Conservation (phyloP, 108 stramenopile species). For the Epithemia pelagica region DNA sequence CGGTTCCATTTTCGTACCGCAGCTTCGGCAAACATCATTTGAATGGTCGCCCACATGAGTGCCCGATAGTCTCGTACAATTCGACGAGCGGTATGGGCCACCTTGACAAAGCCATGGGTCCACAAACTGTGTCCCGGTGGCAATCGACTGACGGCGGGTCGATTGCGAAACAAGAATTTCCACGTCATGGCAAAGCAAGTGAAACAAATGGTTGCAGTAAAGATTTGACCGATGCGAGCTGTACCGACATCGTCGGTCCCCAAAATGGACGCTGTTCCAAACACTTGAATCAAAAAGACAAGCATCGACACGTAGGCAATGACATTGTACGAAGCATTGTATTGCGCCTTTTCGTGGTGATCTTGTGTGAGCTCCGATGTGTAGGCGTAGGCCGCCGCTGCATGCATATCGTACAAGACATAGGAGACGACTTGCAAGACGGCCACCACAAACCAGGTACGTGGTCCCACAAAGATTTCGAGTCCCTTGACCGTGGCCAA, state of each 20-base stretch:
- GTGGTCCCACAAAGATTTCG: conserved; percentile 42
- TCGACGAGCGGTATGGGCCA: conserved; percentile 8
- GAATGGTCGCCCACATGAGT: conserved; percentile 18
- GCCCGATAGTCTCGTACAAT: conserved; percentile 10
- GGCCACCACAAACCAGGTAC: conserved; percentile 52
- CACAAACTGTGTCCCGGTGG: conserved; percentile 16
- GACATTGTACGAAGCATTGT: conserved; percentile 23
- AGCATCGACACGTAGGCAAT: conserved; percentile 22
- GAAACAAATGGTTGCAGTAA: conserved; percentile 16
- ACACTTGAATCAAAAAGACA: conserved; percentile 20
- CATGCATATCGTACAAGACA: conserved; percentile 11
- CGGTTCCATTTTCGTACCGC: conserved; percentile 23
- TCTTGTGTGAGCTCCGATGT: conserved; percentile 55
- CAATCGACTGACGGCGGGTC: conserved; percentile 23
- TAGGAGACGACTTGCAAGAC: conserved; percentile 37
- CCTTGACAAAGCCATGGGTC: conserved; percentile 22
- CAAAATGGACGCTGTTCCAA: conserved; percentile 11
- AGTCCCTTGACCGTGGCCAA: conserved; percentile 31
- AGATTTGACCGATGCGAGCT: conserved; percentile 22
- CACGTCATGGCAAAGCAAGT: conserved; percentile 24
- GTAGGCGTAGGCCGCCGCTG: conserved; percentile 9
- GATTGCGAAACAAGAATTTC: conserved; percentile 25
- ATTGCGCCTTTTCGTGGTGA: conserved; percentile 27
- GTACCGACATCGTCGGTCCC: conserved; percentile 23
- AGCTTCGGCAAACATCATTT: conserved; percentile 29